Conservation (phyloP, 2,329 filamentous ascomycete genomes). For the Ophiognomonia clavigignenti-juglandacearum region DNA sequence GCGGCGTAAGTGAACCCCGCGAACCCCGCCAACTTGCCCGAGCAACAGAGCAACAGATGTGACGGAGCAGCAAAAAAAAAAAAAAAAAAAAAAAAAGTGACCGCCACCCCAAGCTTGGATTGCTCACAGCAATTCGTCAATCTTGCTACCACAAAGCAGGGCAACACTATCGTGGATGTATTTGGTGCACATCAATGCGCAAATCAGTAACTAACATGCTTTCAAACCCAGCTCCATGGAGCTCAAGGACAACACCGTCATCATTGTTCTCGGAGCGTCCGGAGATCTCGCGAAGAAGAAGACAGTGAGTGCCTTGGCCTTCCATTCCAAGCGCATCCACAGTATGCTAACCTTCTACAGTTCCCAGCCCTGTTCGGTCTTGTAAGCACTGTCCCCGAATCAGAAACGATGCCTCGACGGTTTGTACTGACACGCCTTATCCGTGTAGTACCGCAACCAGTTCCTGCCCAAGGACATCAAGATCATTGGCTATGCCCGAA, state of each 20-base stretch:
- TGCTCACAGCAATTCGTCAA: neutral
- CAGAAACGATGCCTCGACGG: neutral
- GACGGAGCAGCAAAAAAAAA: too few relatives aligned
- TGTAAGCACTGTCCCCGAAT: conserved; percentile 53
- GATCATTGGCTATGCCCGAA: conserved; percentile 98
- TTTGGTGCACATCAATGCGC: neutral
- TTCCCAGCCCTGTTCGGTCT: conserved; percentile 97
- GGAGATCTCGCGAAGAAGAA: conserved; percentile 99
- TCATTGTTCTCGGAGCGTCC: conserved; percentile 93
- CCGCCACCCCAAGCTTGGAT: neutral
- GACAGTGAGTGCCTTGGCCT: conserved; percentile 60
- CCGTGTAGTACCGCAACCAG: conserved; percentile 85
- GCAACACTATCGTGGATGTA: neutral
- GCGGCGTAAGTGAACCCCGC: conserved; percentile 24
- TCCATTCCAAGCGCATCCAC: conserved; percentile 11
- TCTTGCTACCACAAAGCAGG: neutral
- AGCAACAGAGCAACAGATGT: too few relatives aligned
- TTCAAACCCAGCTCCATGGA: conserved; percentile 66
- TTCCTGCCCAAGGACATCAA: conserved; percentile 95
- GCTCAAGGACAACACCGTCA: conserved; percentile 97
- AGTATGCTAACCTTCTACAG: conserved; percentile 42
- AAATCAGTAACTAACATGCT: conserved; percentile 27
- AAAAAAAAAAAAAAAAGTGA: neutral
- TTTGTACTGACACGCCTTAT: conserved; percentile 13
- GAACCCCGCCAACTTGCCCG: conserved; percentile 15